These are phyloP conservation scores for Erysimum pusillum DNA, from an alignment of 441 rosid genomes.

Conservation along the genomic window DNA sequence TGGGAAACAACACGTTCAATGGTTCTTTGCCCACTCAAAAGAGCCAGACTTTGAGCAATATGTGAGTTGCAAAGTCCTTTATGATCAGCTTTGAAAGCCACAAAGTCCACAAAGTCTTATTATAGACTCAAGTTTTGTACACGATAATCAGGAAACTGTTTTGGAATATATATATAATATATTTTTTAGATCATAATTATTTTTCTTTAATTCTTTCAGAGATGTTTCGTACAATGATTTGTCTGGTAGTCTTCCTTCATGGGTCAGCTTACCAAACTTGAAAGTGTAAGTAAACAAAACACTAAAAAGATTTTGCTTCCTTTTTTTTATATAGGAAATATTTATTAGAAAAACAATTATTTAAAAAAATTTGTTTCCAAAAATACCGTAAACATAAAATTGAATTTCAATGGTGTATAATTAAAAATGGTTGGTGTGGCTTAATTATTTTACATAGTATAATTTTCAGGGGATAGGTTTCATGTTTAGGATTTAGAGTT, in stretches of 20 bases:
- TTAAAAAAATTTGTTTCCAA: no score
- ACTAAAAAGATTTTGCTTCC: background rate
- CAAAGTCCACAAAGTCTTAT: no score
- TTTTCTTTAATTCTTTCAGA: constrained; percentile 47
- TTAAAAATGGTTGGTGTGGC: no score
- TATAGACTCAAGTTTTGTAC: no score
- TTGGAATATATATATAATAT: background rate
- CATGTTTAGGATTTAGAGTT: no score
- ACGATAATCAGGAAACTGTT: background rate
- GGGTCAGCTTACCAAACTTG: constrained; percentile 53
- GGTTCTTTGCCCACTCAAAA: constrained; percentile 65
- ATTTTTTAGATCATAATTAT: background rate
- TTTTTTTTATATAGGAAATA: no score
- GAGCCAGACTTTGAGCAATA: constrained; percentile 24
- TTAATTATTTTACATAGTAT: no score
- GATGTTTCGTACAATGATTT: constrained; percentile 79
- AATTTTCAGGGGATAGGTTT: no score
- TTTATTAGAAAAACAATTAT: no score
- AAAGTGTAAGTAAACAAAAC: constrained; percentile 57
- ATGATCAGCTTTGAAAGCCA: constrained; percentile 1
- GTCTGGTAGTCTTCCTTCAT: constrained; percentile 67
- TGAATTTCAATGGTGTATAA: no score
- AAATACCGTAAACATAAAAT: no score
- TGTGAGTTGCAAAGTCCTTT: background rate
- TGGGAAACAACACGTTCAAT: constrained; percentile 47